Evolutionary conservation across 2,329 filamentous ascomycete species (phyloP), one percentile per base, ranked within the genome.

Genomic region (Hypoxylon sp.): DNA sequence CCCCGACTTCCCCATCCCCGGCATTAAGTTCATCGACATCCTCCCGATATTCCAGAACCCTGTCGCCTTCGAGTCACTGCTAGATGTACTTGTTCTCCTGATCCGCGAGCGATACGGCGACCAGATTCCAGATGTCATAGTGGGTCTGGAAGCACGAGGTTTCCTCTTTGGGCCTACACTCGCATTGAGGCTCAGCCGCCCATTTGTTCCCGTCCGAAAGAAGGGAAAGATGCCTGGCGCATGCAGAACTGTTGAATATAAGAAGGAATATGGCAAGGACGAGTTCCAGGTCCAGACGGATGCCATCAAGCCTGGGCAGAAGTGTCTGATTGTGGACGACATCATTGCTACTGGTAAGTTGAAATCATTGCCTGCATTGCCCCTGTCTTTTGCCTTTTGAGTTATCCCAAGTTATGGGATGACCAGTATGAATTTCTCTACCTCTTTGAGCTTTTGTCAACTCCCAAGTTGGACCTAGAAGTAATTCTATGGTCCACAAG

Each of bases 11-110:
- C 93, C 93, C 52, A 87, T 88, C 61, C 86, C 89, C 34, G 93
- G 94, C 72, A 93, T 99, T 69, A 81, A 96, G 67, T 99, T 99
- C 75, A 91, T 97, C 78, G 94, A 99, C 71, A 97, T 99, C 75
- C 87, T 99, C 73, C 94, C 94, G 55, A 87, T 97, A 69, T 97
- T 99, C 79, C 86, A 90, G 71, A 82, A 91, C 68, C 85, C 87
- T 46, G 69, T 72, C 41, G 79, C 89, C 55, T 93, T 97, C 76
- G 79, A 82, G 63, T 81, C 84, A 47, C 87, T 99, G 51, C 79
- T 97, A 71, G 83, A 86, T 66, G 90, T 91, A 37, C 88, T 97
- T 63, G 89, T 96, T 74, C 80, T 97, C 57, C 88, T 96, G 72
- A 81, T 96, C 59, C 75, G 81, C 49, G 77, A 87, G 64, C 79